phyloP scores from a whole-genome alignment of 2,329 filamentous ascomycete species.

The Colletotrichum spinosum region DNA sequence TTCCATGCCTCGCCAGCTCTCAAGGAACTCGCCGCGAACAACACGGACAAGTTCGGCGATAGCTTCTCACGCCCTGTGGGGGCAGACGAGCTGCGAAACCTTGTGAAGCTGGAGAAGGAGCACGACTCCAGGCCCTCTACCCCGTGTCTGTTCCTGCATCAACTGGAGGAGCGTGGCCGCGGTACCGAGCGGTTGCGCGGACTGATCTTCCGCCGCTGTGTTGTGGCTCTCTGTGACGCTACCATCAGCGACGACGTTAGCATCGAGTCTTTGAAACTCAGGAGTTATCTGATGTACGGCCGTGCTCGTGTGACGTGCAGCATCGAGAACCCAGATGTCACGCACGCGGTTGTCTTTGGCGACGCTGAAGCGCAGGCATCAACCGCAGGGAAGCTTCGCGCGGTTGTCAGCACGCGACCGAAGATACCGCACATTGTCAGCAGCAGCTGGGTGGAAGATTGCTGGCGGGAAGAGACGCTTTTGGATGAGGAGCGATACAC shows the following conservation, averaged over 20 bases:
- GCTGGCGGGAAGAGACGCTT: conserved; percentile 82
- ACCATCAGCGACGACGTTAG: conserved; percentile 43
- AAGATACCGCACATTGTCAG: conserved; percentile 77
- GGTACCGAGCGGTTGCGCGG: conserved; percentile 62
- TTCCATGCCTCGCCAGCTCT: conserved; percentile 74
- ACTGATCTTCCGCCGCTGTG: conserved; percentile 63
- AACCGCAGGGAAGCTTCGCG: conserved; percentile 56
- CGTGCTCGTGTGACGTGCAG: conserved; percentile 69
- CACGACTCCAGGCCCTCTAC: conserved; percentile 53
- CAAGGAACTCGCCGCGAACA: conserved; percentile 64
- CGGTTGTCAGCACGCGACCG: conserved; percentile 43
- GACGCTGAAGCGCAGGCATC: conserved; percentile 51
- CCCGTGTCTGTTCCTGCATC: conserved; percentile 58
- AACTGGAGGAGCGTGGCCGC: conserved; percentile 68
- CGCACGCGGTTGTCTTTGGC: conserved; percentile 75
- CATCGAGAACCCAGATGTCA: conserved; percentile 66
- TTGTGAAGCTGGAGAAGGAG: conserved; percentile 62
- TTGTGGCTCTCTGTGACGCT: conserved; percentile 52
- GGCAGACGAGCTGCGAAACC: conserved; percentile 68
- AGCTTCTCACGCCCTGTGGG: conserved; percentile 81
- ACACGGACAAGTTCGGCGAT: conserved; percentile 83
- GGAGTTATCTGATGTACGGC: conserved; percentile 75
- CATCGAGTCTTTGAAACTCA: conserved; percentile 50
- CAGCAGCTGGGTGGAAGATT: conserved; percentile 79
- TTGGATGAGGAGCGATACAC: conserved; percentile 80